Evolutionary conservation across 495 filamentous ascomycete genomes (phyloP).

Genomic region (Podospora sp.): DNA sequence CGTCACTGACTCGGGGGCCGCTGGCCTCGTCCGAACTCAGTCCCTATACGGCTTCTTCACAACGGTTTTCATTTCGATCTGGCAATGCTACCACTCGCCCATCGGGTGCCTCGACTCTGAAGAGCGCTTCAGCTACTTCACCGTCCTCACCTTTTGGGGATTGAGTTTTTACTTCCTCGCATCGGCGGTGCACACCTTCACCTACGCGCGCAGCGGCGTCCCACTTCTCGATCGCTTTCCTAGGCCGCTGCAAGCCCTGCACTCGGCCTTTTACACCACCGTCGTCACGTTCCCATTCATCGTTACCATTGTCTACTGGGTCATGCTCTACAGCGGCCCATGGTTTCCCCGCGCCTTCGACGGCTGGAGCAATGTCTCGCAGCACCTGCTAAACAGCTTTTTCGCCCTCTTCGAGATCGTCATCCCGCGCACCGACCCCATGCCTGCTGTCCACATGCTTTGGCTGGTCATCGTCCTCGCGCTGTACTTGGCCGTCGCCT

Average conservation of each 20-base stretch:
- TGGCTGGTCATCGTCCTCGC: constrained; percentile 64
- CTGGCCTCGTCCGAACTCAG: constrained; percentile 27
- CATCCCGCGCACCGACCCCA: constrained; percentile 61
- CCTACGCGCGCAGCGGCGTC: constrained; percentile 58
- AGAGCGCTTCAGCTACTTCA: constrained; percentile 77
- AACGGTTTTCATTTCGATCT: constrained; percentile 69
- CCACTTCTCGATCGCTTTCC: constrained; percentile 65
- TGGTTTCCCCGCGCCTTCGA: constrained; percentile 56
- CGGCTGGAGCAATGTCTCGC: constrained; percentile 73
- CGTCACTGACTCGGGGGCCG: not conserved
- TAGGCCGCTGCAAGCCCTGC: constrained; percentile 62
- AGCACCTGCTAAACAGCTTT: constrained; percentile 71
- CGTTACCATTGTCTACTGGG: constrained; percentile 68
- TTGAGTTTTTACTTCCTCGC: constrained; percentile 75
- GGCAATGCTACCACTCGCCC: constrained; percentile 43
- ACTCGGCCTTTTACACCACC: constrained; percentile 66
- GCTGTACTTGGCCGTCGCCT: constrained; percentile 72
- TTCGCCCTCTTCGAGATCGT: constrained; percentile 75
- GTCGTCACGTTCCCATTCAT: constrained; percentile 71
- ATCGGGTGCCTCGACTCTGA: constrained; percentile 38
- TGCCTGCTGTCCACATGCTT: constrained; percentile 60
- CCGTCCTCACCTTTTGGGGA: constrained; percentile 76
- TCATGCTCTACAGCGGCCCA: constrained; percentile 50
- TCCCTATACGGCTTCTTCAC: constrained; percentile 72
- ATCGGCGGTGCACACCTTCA: constrained; percentile 64